Evolutionary conservation across 331 rosid species (phyloP), one percentile per base, ranked within the genome.

Genomic region (Quercus phellos): DNA sequence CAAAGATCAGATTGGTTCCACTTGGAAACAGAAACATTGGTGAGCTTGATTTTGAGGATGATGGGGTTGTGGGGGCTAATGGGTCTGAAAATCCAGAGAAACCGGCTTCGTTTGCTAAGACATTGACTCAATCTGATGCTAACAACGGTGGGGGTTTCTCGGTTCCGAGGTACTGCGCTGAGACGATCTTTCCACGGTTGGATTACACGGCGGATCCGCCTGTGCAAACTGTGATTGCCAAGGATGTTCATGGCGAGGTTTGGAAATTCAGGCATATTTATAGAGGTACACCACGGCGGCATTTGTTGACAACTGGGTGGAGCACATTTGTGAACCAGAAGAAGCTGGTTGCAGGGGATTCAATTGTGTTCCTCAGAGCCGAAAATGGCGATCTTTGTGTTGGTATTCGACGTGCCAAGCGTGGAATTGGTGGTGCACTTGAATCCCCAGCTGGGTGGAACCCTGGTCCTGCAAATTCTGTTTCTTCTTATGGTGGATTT

Each of bases 111-210:
- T 95, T 95, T 51, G 97, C 99, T 0, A 95, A 95, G 87, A 95
- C 99, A 32, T 78, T 95, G 26, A 95, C 99, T 16, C 99, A 92
- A 76, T 95, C 99, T 3, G 99, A 95, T 67, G 98, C 99, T n/a
- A 95, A 95, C 87, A 95, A 95, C 70, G 99, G 99, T 50, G 99
- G 99, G 11, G 99, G 99, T 1, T 95, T 95, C 78, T 95, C 99
- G 0, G 99, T 95, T 59, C 99, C 99, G 0, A 81, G 99, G 74
- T 95, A 95, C 86, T 95, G 99, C 30, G 99, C 99, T 0, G 99
- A 95, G 74, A 95, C 99, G 0, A 91, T 95, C 68, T 95, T 95
- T 22, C 99, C 99, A 0, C 85, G 92, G 74, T 75, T 95, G 56
- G 98, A 95, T 84, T 93, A 92, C 89, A 74, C 97, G 18, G 96